Conservation (phyloP, 176 grass and related monocot species). For the Oryza rufipogon region DNA sequence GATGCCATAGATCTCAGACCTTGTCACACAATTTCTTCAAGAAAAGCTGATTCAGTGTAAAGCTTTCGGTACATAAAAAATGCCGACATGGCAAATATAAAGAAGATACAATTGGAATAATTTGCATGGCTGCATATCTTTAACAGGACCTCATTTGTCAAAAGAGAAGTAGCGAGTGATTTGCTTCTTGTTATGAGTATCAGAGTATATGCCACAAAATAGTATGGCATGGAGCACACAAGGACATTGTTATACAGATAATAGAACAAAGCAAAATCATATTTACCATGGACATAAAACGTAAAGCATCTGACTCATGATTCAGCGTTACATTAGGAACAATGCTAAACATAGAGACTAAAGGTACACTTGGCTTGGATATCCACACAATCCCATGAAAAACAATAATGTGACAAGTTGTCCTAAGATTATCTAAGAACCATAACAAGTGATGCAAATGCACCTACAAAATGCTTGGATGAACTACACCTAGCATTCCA, state of each 20-base stretch:
- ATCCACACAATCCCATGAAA: neutral
- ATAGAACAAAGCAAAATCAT: neutral
- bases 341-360: constrained; percentile 10
- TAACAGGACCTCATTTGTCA: neutral
- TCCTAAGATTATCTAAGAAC: neutral
- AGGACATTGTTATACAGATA: neutral
- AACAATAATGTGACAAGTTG: neutral
- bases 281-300: neutral
- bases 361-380: constrained; percentile 6
- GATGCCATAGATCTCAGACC: neutral
- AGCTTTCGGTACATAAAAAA: neutral
- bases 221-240: neutral
- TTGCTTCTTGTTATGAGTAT: neutral
- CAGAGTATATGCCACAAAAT: neutral
- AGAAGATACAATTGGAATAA: neutral
- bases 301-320: neutral
- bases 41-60: neutral
- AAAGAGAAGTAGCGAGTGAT: neutral
- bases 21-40: neutral
- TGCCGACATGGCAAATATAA: neutral
- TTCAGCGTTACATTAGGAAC: constrained; percentile 19
- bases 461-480: neutral
- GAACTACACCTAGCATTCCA: neutral
- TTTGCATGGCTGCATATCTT: neutral
- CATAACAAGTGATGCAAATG: neutral